phyloP scores from a whole-genome alignment of 176 grass and related monocot genomes.

The Chloris gayana region DNA sequence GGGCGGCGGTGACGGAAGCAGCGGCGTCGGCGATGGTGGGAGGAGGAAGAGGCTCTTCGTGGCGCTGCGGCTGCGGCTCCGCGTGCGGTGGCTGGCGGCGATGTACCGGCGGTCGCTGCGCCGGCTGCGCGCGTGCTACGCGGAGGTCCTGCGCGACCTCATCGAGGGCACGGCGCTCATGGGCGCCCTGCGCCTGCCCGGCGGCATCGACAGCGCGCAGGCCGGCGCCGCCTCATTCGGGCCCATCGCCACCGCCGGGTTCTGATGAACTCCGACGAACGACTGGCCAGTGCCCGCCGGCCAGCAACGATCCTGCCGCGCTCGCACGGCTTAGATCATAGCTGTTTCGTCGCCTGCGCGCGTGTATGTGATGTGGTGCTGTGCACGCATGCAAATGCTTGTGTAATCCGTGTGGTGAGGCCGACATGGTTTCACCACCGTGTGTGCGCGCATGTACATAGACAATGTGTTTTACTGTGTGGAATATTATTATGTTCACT shows the following conservation, averaged over 20 bases:
- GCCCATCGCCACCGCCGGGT: slow-evolving; percentile 41
- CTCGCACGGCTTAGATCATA: neutral
- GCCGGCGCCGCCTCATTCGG: slow-evolving; percentile 46
- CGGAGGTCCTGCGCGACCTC: slow-evolving; percentile 46
- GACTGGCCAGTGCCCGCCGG: neutral
- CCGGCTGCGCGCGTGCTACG: slow-evolving; percentile 32
- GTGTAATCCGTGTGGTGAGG: neutral
- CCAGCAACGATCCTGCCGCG: neutral
- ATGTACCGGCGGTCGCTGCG: slow-evolving; percentile 20
- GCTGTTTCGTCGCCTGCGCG: neutral
- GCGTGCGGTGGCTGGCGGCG: slow-evolving; percentile 35
- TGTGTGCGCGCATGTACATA: neutral
- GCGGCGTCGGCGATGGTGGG: neutral
- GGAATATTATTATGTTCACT: neutral
- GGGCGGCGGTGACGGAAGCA: neutral
- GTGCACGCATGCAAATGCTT: neutral
- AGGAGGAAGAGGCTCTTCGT: slow-evolving; percentile 36
- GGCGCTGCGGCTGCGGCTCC: slow-evolving; percentile 32
- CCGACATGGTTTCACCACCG: neutral
- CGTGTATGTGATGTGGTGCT: neutral
- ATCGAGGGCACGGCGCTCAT: slow-evolving; percentile 48
- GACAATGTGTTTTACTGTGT: neutral
- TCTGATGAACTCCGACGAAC: slow-evolving; percentile 18
- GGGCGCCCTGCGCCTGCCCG: slow-evolving; percentile 36
- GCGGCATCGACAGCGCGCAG: slow-evolving; percentile 49